Base-by-base conservation (phyloP, 352 stramenopile species). In the Stramenopiles sp. region DNA sequence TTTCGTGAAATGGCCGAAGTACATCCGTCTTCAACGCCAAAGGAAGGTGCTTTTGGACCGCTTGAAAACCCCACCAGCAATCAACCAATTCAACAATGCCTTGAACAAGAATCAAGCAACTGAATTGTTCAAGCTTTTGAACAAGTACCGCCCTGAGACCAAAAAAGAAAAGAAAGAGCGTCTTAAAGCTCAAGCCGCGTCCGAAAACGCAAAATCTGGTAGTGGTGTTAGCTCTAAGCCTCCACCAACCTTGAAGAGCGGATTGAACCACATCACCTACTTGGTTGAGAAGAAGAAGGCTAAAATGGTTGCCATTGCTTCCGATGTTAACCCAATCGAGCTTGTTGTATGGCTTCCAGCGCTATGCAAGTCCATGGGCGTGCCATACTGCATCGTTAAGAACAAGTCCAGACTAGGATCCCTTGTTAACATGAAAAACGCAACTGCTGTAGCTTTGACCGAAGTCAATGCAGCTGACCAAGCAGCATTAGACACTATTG, bases 211-310 rank as follows among this genome's bases (percentile, higher is more conserved):
- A 32, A 88, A 90, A 32, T 89, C 88, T 84, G 90, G 89, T 39
- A 87, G 88, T 78, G 85, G 86, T 75, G 81, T 32, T 14, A 82
- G 30, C 30, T 67, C 67, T 30, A 85, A 84, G 76, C 93, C 94
- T 75, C 88, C 93, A 44, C 88, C 93, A 81, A 90, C 98, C 29
- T 86, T 98, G 85, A 99, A 99, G 91, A 99, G 96, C 86, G 97
- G 96, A 86, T 89, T 99, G 7, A 99, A 99, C 90, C 95, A 99
- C 88, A 94, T 99, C 81, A 99, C 96, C 39, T 96, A 92, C 82
- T 87, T 99, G 71, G 92, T 99, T 81, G 96, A 99, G 89, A 94
- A 98, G 85, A 98, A 99, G 92, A 98, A 99, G 92, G 96, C 96
- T 55, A 95, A 97, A 87, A 86, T 99, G 67, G 96, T 99, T n/a